Conservation (phyloP, 73 alveolate genomes). For the Paramecium sexaurelia region DNA sequence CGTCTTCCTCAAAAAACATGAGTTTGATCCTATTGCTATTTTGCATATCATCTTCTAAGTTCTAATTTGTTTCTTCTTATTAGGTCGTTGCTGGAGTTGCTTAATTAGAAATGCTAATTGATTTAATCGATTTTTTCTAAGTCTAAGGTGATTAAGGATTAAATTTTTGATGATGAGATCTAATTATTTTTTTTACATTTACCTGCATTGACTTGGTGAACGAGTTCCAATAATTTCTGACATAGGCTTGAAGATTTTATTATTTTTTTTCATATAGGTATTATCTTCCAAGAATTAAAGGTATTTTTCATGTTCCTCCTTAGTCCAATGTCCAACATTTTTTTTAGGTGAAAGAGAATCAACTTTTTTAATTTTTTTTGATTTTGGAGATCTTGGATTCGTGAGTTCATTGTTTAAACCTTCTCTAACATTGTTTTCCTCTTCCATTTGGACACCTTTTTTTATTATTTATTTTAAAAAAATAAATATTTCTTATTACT, state of each 20-base stretch:
- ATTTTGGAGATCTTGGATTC: constrained; percentile 12
- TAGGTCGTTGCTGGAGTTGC: not conserved
- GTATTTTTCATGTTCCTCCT: constrained; percentile 45
- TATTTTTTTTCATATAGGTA: not conserved
- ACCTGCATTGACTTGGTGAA: constrained; percentile 52
- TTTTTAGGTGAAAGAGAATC: not conserved
- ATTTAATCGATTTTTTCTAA: not conserved
- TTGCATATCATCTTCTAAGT: not conserved
- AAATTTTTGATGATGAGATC: constrained; percentile 33
- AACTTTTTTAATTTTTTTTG: constrained; percentile 5
- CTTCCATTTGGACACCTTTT: not conserved
- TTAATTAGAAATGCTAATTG: not conserved
- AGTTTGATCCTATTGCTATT: not conserved
- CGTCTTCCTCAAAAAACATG: constrained; percentile 25
- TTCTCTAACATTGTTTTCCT: not conserved
- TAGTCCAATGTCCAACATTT: constrained; percentile 48
- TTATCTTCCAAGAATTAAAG: not conserved
- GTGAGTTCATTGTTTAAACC: not conserved
- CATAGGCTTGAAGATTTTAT: constrained; percentile 42
- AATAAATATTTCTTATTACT: not conserved
- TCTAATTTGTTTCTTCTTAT: not conserved
- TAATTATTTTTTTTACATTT: not conserved
- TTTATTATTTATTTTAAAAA: not conserved
- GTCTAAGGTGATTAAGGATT: not conserved
- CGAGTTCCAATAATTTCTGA: constrained; percentile 42